These are phyloP conservation scores for Globisporangium mamillatum DNA, from an alignment of 352 stramenopile species.

Conservation along the genomic window DNA sequence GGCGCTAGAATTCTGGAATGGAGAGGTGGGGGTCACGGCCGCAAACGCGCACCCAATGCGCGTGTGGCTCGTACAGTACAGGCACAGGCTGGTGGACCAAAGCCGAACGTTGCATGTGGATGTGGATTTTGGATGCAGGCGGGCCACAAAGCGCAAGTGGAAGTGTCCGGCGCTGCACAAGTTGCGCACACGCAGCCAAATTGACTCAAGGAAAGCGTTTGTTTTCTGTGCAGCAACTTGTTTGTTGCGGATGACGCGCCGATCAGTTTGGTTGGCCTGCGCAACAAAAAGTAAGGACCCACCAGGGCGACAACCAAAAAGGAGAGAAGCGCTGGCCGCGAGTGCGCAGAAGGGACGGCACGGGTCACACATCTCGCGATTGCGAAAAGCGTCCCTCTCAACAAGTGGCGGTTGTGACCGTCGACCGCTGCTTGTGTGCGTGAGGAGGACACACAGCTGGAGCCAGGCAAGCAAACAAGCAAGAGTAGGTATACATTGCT, in stretches of 20 bases:
- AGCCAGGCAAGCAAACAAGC: neutral
- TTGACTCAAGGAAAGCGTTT: neutral
- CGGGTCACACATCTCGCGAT: slow-evolving; percentile 2
- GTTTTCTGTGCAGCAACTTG: neutral
- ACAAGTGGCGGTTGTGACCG: neutral
- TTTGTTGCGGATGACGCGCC: neutral
- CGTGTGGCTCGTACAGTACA: neutral
- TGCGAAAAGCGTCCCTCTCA: neutral
- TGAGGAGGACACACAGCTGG: neutral
- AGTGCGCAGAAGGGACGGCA: neutral
- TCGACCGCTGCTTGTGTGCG: neutral
- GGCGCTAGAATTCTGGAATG: slow-evolving; percentile 6
- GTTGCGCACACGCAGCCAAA: neutral
- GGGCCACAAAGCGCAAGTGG: neutral
- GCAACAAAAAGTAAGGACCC: neutral
- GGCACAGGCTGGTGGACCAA: neutral
- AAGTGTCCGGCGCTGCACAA: neutral
- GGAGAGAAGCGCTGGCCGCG: neutral
- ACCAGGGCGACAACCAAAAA: neutral
- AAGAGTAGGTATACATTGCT: neutral
- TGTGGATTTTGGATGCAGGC: neutral
- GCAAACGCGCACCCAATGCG: neutral
- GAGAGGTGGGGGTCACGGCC: neutral
- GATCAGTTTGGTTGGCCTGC: neutral
- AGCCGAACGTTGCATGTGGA: neutral